Percentiles rank a stretch among this genome's conserved stretches.
Evolutionary conservation across 495 filamentous ascomycete species (phyloP).

Genomic region (Mytilinidion resinicola): DNA sequence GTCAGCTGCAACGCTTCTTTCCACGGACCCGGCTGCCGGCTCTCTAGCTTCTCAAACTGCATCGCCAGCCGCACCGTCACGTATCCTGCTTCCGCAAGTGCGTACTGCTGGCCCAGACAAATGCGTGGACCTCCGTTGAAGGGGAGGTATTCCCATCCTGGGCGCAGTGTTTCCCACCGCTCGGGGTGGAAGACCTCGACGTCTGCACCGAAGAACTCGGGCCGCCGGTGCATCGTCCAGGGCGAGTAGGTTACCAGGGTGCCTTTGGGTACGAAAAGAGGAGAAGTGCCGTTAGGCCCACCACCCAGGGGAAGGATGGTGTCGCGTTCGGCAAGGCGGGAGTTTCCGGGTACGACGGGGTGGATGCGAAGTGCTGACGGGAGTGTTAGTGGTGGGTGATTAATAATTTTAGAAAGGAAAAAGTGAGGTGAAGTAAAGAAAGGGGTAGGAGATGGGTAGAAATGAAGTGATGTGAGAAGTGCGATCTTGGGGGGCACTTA

Average conservation of each 20-base stretch:
- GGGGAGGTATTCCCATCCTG: constrained; percentile 37
- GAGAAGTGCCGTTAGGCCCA: constrained; percentile 29
- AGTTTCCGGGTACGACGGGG: constrained; percentile 34
- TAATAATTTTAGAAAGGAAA: constrained; percentile 2
- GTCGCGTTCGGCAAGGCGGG: constrained; percentile 29
- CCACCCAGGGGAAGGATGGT: constrained; percentile 35
- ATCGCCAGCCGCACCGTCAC: constrained; percentile 3
- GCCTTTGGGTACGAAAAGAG: constrained; percentile 32
- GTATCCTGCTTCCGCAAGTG: constrained; percentile 1
- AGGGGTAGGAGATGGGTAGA: not conserved
- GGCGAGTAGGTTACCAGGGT: constrained; percentile 24
- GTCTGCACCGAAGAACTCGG: constrained; percentile 33
- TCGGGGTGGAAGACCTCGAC: constrained; percentile 35
- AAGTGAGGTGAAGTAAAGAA: constrained; percentile 22
- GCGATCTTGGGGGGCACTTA: constrained; percentile 10
- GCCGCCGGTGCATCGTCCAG: constrained; percentile 34
- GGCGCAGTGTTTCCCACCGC: constrained; percentile 35
- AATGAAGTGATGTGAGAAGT: not conserved
- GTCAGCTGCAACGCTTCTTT: not conserved
- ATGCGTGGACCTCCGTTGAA: constrained; percentile 40
- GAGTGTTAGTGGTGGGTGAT: not conserved
- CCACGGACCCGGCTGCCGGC: constrained; percentile 3
- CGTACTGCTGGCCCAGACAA: constrained; percentile 31
- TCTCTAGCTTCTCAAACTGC: constrained; percentile 29
- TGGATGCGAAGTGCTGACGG: constrained; percentile 24